Conservation (phyloP, 805 yeast species). For the Peterozyma toletana region DNA sequence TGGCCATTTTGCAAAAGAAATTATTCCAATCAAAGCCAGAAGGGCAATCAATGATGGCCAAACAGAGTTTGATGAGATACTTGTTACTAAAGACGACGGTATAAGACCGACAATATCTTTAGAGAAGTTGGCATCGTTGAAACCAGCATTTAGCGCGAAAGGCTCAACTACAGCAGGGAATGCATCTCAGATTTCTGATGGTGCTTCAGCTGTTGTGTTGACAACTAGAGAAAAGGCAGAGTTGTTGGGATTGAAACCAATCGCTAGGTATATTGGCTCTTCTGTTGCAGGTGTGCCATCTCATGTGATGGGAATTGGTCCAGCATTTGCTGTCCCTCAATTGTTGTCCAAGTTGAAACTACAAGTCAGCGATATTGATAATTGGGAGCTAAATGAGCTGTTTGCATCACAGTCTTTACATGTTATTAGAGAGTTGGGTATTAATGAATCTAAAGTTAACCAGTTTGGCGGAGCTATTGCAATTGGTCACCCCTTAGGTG, state of each 20-base stretch:
- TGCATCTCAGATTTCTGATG: slow-evolving; percentile 94
- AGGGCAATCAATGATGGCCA: slow-evolving; percentile 91
- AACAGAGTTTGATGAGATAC: slow-evolving; percentile 64
- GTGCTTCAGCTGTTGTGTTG: slow-evolving; percentile 91
- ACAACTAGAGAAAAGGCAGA: slow-evolving; percentile 79
- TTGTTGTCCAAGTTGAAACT: slow-evolving; percentile 84
- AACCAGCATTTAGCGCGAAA: slow-evolving; percentile 21
- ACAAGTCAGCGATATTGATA: slow-evolving; percentile 64
- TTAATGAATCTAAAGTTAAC: slow-evolving; percentile 65
- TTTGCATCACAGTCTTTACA: slow-evolving; percentile 95
- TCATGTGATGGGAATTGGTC: slow-evolving; percentile 92
- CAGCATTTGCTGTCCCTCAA: slow-evolving; percentile 91
- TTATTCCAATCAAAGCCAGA: slow-evolving; percentile 81
- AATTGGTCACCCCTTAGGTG: slow-evolving; percentile 90
- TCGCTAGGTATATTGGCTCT: slow-evolving; percentile 89
- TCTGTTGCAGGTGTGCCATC: slow-evolving; percentile 98
- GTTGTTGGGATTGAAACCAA: slow-evolving; percentile 81
- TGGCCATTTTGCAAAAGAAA: slow-evolving; percentile 79
- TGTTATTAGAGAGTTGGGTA: slow-evolving; percentile 61
- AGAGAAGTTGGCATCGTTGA: slow-evolving; percentile 84
- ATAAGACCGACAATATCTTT: slow-evolving; percentile 69
- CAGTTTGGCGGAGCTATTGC: slow-evolving; percentile 97
- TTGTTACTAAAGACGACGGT: slow-evolving; percentile 77
- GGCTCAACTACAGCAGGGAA: slow-evolving; percentile 76
- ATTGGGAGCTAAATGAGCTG: slow-evolving; percentile 96